These are phyloP conservation scores for Podila clonocystis DNA, from an alignment of 192 early-diverging fungal genomes.

Conservation along the genomic window DNA sequence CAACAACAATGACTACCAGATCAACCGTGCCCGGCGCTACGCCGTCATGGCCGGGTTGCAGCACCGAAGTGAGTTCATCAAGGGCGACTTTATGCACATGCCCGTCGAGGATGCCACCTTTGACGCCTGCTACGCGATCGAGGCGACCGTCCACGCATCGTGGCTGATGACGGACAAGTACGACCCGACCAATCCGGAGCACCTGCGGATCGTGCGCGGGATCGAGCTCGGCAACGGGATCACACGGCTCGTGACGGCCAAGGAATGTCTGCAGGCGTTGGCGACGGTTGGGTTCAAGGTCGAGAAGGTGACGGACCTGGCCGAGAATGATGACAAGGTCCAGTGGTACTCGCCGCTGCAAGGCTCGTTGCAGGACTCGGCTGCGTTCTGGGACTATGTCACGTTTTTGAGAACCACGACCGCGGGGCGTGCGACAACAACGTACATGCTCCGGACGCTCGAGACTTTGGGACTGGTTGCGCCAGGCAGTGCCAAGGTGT, in stretches of 20 bases:
- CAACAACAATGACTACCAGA: slow-evolving; percentile 96
- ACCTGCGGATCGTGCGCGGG: slow-evolving; percentile 80
- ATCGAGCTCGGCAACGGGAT: slow-evolving; percentile 94
- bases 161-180: slow-evolving; percentile 94
- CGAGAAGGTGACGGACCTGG: slow-evolving; percentile 70
- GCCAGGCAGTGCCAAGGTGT: slow-evolving; percentile 85
- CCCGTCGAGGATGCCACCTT: slow-evolving; percentile 81
- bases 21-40: slow-evolving; percentile 79
- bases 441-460: slow-evolving; percentile 77
- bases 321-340: slow-evolving; percentile 71
- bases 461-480: slow-evolving; percentile 88
- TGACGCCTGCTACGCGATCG: slow-evolving; percentile 95
- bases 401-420: slow-evolving; percentile 60
- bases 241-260: slow-evolving; percentile 81
- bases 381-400: slow-evolving; percentile 59
- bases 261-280: slow-evolving; percentile 80
- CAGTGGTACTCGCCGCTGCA: slow-evolving; percentile 89
- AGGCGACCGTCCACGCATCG: slow-evolving; percentile 93
- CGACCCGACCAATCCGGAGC: slow-evolving; percentile 79
- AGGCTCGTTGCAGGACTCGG: slow-evolving; percentile 60
- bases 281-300: slow-evolving; percentile 89
- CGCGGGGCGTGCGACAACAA: slow-evolving; percentile 76
- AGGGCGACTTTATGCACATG: slow-evolving; percentile 90
- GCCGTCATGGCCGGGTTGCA: slow-evolving; percentile 74
- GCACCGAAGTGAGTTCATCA: slow-evolving; percentile 58